These are phyloP conservation scores for Setomelanomma holmii DNA, from an alignment of 2,329 filamentous ascomycete species.

Conservation along the genomic window DNA sequence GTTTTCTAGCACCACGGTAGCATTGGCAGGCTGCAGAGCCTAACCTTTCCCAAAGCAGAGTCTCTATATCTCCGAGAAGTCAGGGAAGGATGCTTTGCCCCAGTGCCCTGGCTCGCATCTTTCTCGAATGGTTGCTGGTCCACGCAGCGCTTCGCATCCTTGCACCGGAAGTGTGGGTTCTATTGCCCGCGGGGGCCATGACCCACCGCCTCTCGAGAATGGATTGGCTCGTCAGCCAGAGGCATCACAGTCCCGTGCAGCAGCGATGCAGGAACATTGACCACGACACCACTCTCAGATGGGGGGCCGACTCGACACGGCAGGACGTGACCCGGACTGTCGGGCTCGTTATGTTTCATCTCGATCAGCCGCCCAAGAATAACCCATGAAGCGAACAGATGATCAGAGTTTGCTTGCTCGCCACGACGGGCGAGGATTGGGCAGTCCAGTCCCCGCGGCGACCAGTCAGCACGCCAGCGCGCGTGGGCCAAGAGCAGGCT, in stretches of 20 bases:
- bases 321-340: conserved; percentile 38
- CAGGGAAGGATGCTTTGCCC: conserved; percentile 48
- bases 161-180: conserved; percentile 42
- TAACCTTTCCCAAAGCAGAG: conserved; percentile 51
- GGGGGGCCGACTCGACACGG: conserved; percentile 46
- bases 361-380: conserved; percentile 46
- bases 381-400: conserved; percentile 47
- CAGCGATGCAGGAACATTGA: conserved; percentile 53
- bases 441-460: conserved; percentile 30
- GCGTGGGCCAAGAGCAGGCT: conserved; percentile 31
- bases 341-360: conserved; percentile 50
- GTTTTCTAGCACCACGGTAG: conserved; percentile 54
- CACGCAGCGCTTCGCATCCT: conserved; percentile 48
- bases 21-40: conserved; percentile 57
- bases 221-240: conserved; percentile 41
- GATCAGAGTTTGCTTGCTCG: conserved; percentile 43
- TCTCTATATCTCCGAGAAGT: conserved; percentile 51
- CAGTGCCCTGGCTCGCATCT: conserved; percentile 45
- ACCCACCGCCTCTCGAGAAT: conserved; percentile 23
- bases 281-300: conserved; percentile 46
- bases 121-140: conserved; percentile 44
- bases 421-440: conserved; percentile 31
- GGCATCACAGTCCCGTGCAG: conserved; percentile 48
- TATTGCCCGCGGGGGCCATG: conserved; percentile 27
- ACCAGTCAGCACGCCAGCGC: conserved; percentile 35